These are phyloP conservation scores for Pugionium dolabratum DNA, from an alignment of 345 rosid genomes.

Conservation along the genomic window DNA sequence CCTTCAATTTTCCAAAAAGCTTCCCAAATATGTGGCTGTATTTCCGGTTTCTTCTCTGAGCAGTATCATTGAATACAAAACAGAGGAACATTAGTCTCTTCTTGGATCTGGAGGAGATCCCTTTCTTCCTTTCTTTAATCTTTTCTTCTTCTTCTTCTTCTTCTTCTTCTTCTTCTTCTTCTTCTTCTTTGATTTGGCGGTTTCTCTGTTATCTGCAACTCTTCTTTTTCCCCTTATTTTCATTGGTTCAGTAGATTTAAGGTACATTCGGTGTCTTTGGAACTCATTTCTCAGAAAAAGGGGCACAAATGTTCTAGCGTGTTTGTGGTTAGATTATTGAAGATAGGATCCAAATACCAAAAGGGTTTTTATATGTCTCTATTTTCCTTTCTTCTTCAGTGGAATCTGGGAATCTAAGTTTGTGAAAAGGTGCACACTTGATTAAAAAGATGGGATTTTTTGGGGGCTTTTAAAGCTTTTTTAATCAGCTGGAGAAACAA, in stretches of 20 bases:
- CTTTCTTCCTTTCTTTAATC: constrained; percentile 35
- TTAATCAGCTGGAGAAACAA: constrained; percentile 43
- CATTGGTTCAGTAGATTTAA: constrained; percentile 37
- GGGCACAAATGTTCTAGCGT: constrained; percentile 27
- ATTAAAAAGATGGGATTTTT: constrained; percentile 1
- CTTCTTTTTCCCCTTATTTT: constrained; percentile 5
- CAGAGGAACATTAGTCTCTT: constrained; percentile 36
- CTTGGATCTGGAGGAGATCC: constrained; percentile 63
- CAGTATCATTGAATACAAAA: constrained; percentile 38
- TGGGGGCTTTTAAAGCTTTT: constrained; percentile 27
- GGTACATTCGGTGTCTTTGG: constrained; percentile 27
- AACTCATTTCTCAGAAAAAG: constrained; percentile 33
- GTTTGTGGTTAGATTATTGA: constrained; percentile 29
- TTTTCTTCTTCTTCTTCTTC: constrained; percentile 18
- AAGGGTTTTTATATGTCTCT: constrained; percentile 20
- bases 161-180: constrained; percentile 16
- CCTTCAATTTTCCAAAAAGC: constrained; percentile 39
- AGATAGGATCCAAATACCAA: constrained; percentile 37
- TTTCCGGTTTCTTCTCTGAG: constrained; percentile 44
- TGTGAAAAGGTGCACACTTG: constrained; percentile 37
- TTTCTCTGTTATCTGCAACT: constrained; percentile 21
- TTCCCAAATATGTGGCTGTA: constrained; percentile 37
- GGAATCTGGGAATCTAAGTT: constrained; percentile 41
- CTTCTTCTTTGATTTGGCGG: constrained; percentile 24
- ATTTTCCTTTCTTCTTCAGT: constrained; percentile 21